Percentiles rank a stretch among this genome's conserved stretches.
These are phyloP conservation scores for Magnolia kwangsiensis DNA, from an alignment of 164 flowering plant genomes.

Conservation along the genomic window DNA sequence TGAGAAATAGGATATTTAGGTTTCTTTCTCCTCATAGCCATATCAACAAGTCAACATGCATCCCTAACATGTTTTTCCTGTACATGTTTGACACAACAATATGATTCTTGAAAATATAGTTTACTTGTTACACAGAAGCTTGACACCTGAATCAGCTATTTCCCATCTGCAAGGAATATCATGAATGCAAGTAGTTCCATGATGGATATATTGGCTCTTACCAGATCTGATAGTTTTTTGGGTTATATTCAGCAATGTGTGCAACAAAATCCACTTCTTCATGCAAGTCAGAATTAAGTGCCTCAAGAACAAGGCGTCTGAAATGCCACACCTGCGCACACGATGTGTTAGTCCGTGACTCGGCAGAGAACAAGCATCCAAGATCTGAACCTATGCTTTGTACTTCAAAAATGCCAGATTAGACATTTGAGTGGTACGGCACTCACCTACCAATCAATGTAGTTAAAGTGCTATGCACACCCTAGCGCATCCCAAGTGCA, in stretches of 20 bases:
- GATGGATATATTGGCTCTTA: constrained; percentile 26
- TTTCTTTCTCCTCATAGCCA: no score
- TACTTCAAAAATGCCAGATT: not conserved
- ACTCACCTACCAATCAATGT: no score
- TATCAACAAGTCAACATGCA: no score
- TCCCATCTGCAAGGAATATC: not conserved
- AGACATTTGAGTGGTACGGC: no score
- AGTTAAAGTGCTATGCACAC: no score
- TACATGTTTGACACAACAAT: no score
- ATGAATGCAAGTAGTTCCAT: not conserved
- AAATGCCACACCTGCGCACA: constrained; percentile 87
- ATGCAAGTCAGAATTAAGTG: constrained; percentile 50
- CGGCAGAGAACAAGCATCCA: not conserved
- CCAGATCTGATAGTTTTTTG: constrained; percentile 97
- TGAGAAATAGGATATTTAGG: not conserved
- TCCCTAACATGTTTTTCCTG: not conserved
- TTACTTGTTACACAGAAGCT: no score
- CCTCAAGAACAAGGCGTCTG: constrained; percentile 74
- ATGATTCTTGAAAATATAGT: no score
- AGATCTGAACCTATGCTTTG: not conserved
- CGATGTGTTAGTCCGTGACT: not conserved
- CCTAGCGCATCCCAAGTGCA: no score
- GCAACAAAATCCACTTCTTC: constrained; percentile 65
- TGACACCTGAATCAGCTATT: not conserved
- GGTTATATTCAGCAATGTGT: constrained; percentile 45